Evolutionary conservation across 768 basidiomycete genomes (phyloP).

Genomic region (Grammothele lineata): DNA sequence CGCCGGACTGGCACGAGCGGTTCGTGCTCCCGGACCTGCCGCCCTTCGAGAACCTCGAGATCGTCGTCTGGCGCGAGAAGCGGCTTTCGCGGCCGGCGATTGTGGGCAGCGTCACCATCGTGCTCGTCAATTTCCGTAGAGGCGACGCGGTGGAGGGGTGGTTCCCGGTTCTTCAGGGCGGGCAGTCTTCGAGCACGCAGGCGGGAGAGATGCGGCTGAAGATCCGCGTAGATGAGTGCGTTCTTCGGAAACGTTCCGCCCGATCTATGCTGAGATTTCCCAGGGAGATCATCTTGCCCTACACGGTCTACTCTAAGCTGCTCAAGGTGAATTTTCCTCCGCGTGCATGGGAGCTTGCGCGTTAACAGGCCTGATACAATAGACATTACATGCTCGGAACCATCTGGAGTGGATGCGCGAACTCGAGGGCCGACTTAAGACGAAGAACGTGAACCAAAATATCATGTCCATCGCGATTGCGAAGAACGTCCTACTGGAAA

Average conservation of each 20-base stretch:
- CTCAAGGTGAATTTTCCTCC: constrained; percentile 42
- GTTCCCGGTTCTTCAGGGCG: constrained; percentile 63
- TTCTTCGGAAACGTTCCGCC: constrained; percentile 23
- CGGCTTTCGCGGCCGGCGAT: constrained; percentile 49
- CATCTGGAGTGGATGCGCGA: constrained; percentile 74
- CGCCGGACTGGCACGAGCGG: constrained; percentile 79
- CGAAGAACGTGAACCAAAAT: constrained; percentile 58
- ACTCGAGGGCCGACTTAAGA: constrained; percentile 59
- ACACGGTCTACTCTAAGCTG: constrained; percentile 54
- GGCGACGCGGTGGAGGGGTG: constrained; percentile 78
- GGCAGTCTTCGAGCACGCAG: constrained; percentile 48
- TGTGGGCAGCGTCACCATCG: constrained; percentile 61
- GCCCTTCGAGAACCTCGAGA: constrained; percentile 66
- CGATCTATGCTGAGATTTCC: background rate
- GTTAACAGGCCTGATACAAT: background rate
- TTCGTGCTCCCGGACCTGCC: constrained; percentile 76
- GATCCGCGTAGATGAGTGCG: constrained; percentile 71
- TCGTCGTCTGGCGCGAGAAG: constrained; percentile 70
- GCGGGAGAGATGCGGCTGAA: constrained; percentile 75
- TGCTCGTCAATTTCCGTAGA: constrained; percentile 67
- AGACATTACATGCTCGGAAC: constrained; percentile 58
- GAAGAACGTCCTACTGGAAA: constrained; percentile 57
- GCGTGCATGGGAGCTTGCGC: background rate
- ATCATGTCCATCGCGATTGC: constrained; percentile 69
- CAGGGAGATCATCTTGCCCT: constrained; percentile 80